Base-by-base conservation (phyloP, 495 filamentous ascomycete genomes). In the Hyaloscypha hepaticicola region DNA sequence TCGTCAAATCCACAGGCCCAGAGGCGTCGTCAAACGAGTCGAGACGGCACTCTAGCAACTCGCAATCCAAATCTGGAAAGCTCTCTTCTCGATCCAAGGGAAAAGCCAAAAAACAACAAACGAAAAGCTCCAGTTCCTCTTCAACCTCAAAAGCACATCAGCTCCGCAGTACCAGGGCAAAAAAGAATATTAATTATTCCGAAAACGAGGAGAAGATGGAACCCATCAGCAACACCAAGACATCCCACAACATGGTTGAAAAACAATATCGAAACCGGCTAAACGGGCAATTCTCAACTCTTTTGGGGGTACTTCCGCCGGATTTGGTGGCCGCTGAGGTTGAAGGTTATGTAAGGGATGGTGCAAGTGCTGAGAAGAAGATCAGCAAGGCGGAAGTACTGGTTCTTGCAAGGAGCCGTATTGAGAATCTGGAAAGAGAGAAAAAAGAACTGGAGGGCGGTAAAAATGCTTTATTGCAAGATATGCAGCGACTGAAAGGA, bases 221-320 rank as follows among this genome's bases (percentile, higher is more conserved):
- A 41, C 4, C 38, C 5, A 41, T 14, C 5, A 41, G 19, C 6
- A 19, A 8, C 7, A 12, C 14, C 6, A 41, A 14, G 38, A 41
- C 38, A 8, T 52, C 45, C 14, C 79, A 81, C 55, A 81, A 80
- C 66, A 68, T 76, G 41, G 78, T 81, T 11, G 79, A 81, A 69
- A 81, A 81, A 66, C 76, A 81, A 66, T 81, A 81, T 66, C 76
- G 79, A 14, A 79, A 76, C 68, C 61, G 79, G n/a, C 74, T 81
- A 14, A 81, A 81, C 53, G 69, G 71, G 4, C 77, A 79, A 65
- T 81, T 79, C 66, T 76, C 80, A 56, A 76, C 64, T 41, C 71
- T 81, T 25, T 65, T 81, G n/a, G 69, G 73, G 27, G 67, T 70
- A 0, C 73, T 81, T 1, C 79, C 79, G 0, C 38, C 53, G 21